These are phyloP conservation scores for Cryptosporidium andersoni DNA, from an alignment of 169 alveolate species.

Conservation along the genomic window DNA sequence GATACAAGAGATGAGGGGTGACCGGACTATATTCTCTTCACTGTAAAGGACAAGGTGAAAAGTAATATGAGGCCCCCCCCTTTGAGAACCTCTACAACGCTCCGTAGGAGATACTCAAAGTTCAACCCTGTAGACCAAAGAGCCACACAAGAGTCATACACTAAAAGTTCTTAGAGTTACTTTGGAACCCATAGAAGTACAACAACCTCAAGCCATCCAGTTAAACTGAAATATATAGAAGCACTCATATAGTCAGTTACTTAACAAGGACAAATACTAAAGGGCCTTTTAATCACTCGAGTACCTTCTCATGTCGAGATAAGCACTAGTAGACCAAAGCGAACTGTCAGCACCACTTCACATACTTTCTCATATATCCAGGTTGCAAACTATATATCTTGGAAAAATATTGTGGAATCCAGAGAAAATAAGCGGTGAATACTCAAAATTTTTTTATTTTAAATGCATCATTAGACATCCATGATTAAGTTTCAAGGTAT, in stretches of 20 bases:
- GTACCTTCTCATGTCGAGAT: slow-evolving; percentile 6
- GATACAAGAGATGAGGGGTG: too few relatives aligned
- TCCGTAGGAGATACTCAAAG: too few relatives aligned
- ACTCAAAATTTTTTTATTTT: too few relatives aligned
- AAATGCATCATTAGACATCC: too few relatives aligned
- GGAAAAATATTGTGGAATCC: background rate
- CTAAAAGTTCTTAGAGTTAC: background rate
- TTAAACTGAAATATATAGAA: background rate
- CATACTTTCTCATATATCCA: background rate
- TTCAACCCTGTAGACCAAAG: background rate
- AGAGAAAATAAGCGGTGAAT: too few relatives aligned
- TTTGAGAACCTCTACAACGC: background rate
- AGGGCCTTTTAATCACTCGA: background rate
- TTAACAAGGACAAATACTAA: background rate
- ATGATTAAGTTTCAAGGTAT: too few relatives aligned
- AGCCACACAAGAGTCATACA: slow-evolving; percentile 3
- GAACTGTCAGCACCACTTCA: slow-evolving; percentile 6
- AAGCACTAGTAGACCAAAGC: background rate
- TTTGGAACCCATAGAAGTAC: slow-evolving; percentile 10
- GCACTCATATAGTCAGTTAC: background rate
- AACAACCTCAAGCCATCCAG: background rate
- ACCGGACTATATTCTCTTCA: too few relatives aligned
- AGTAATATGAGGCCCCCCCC: too few relatives aligned
- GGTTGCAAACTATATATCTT: slow-evolving; percentile 3
- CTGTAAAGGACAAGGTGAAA: too few relatives aligned